phyloP scores from a whole-genome alignment of 2,329 filamentous ascomycete species.

The Claviceps cyperi region DNA sequence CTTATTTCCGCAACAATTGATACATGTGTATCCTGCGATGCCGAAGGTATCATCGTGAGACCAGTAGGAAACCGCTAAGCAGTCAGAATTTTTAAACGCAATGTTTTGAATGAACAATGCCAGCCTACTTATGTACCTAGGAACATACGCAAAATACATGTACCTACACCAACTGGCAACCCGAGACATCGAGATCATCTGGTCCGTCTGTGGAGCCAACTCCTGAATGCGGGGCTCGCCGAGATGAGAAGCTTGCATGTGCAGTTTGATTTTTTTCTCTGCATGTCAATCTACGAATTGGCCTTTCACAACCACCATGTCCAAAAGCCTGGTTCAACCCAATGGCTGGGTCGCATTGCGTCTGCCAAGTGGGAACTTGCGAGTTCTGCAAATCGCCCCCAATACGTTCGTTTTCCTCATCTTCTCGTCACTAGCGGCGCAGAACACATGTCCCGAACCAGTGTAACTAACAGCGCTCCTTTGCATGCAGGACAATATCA shows the following conservation, averaged over 20 bases:
- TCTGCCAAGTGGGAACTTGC: conserved; percentile 43
- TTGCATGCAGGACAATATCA: conserved; percentile 54
- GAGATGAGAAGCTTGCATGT: neutral
- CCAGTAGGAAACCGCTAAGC: too few relatives aligned
- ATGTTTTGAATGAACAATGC: too few relatives aligned
- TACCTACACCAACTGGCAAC: too few relatives aligned
- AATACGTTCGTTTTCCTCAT: conserved; percentile 35
- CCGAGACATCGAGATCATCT: too few relatives aligned
- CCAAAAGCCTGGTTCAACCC: conserved; percentile 28
- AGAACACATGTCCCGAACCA: neutral
- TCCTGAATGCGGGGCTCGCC: neutral
- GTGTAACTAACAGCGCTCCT: conserved; percentile 11
- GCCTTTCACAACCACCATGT: conserved; percentile 10
- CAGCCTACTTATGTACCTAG: too few relatives aligned
- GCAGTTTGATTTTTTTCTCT: neutral
- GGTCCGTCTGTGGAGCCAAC: neutral
- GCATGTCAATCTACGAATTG: neutral
- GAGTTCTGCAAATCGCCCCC: conserved; percentile 42
- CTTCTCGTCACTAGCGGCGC: neutral
- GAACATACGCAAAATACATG: too few relatives aligned
- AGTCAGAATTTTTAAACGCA: too few relatives aligned
- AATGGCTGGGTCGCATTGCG: conserved; percentile 46
- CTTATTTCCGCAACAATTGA: too few relatives aligned
- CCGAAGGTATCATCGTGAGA: too few relatives aligned
- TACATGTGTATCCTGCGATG: too few relatives aligned